Evolutionary conservation across 345 rosid genomes (phyloP).

Genomic region (Pelargonium nanum): DNA sequence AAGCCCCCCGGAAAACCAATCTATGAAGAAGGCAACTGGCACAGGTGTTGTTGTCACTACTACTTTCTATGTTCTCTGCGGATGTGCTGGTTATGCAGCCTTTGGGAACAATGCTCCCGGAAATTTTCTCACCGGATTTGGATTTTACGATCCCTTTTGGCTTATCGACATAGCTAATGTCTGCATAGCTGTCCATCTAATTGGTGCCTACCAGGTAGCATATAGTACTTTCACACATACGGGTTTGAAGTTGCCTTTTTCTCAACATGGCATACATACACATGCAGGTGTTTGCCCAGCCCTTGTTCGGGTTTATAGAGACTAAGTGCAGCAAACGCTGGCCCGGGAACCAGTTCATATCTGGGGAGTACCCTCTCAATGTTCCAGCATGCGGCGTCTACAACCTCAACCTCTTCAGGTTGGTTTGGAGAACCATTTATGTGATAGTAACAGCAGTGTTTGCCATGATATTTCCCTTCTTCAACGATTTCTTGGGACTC

Average conservation of each 20-base stretch:
- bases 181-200: slow-evolving; percentile 69
- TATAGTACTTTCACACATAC: neutral
- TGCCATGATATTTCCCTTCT: slow-evolving; percentile 88
- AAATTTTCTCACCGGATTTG: slow-evolving; percentile 82
- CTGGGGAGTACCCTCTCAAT: slow-evolving; percentile 23
- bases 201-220: slow-evolving; percentile 84
- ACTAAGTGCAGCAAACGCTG: slow-evolving; percentile 27
- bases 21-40: slow-evolving; percentile 53
- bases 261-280: neutral
- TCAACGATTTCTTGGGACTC: slow-evolving; percentile 72
- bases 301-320: slow-evolving; percentile 60
- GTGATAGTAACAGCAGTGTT: slow-evolving; percentile 49
- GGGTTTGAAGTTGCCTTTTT: neutral
- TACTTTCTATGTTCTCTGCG: slow-evolving; percentile 62
- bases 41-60: slow-evolving; percentile 54
- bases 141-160: slow-evolving; percentile 84
- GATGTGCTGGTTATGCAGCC: slow-evolving; percentile 75
- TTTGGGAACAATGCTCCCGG: slow-evolving; percentile 80
- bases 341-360: slow-evolving; percentile 59
- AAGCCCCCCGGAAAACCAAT: slow-evolving; percentile 53
- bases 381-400: slow-evolving; percentile 36
- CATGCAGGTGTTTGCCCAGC: slow-evolving; percentile 63
- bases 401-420: slow-evolving; percentile 43
- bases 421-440: slow-evolving; percentile 65
- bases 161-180: slow-evolving; percentile 70